phyloP scores from a whole-genome alignment of 495 filamentous ascomycete species.

The Talaromyces liani region DNA sequence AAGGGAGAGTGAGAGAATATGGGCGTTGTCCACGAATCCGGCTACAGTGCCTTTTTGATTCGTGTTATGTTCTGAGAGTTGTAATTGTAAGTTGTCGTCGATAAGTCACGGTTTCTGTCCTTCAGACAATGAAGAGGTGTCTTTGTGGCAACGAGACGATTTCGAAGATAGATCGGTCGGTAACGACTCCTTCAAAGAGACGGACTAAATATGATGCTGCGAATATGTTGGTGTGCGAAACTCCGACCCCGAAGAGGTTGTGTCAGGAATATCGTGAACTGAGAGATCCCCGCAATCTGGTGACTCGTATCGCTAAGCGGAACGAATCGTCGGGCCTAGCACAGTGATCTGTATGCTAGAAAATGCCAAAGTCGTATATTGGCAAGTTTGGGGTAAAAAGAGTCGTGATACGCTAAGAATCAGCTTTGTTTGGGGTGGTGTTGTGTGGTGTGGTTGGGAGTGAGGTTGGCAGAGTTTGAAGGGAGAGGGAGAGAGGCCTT shows the following conservation, averaged over 20 bases:
- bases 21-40: conserved; percentile 2
- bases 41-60: conserved; percentile 8
- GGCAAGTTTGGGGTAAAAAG: background rate
- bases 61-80: background rate
- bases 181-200: background rate
- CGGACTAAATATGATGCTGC: background rate
- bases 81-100: background rate
- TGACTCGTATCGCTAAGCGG: background rate
- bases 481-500: background rate
- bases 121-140: background rate
- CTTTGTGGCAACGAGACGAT: background rate
- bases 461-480: background rate
- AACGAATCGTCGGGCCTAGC: background rate
- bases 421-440: background rate
- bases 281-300: background rate
- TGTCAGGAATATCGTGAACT: background rate
- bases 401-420: background rate
- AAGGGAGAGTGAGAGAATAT: background rate
- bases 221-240: background rate
- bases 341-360: background rate
- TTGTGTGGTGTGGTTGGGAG: background rate
- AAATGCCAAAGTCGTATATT: background rate
- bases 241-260: background rate
- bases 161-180: background rate
- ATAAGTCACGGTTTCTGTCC: background rate